Percentiles rank a stretch among this genome's conserved stretches.
Evolutionary conservation across 176 grass and related monocot genomes (phyloP).

Genomic region (Carex pumila): DNA sequence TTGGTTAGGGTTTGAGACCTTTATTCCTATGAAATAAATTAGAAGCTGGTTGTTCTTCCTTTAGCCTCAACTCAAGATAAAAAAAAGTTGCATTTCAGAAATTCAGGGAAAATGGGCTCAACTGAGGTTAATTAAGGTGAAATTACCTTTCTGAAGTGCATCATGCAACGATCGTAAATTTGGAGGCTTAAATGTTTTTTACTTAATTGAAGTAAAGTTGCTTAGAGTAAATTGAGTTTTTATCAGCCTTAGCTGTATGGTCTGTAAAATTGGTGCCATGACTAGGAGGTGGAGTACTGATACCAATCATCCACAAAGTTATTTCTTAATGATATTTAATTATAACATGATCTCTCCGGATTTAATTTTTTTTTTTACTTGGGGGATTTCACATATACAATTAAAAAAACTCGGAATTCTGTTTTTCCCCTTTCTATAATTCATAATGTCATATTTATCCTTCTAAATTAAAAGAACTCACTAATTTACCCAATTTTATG

Average conservation of each 20-base stretch:
- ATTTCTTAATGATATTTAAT: background rate
- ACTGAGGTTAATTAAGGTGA: background rate
- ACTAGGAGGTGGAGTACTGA: background rate
- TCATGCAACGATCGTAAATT: background rate
- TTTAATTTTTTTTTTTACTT: background rate
- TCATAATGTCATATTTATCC: too few relatives aligned
- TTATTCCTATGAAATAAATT: background rate
- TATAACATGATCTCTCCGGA: background rate
- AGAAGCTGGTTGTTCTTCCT: background rate
- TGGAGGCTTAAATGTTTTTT: background rate
- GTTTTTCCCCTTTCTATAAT: too few relatives aligned
- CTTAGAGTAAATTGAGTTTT: background rate
- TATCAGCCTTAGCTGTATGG: background rate
- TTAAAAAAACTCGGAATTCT: too few relatives aligned
- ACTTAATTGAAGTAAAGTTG: background rate
- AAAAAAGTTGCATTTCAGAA: background rate
- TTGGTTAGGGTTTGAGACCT: background rate
- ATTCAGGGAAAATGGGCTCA: background rate
- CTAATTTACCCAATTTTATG: too few relatives aligned
- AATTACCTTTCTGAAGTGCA: slow-evolving; percentile 4
- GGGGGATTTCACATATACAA: too few relatives aligned
- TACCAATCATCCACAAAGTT: background rate
- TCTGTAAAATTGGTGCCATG: background rate
- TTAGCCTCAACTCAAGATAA: background rate
- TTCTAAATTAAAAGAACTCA: too few relatives aligned